A percentile compares a stretch with the other conserved stretches of the same genome.
phyloP scores from a whole-genome alignment of 257 asterid genomes.

The Nicotiana sylvestris region DNA sequence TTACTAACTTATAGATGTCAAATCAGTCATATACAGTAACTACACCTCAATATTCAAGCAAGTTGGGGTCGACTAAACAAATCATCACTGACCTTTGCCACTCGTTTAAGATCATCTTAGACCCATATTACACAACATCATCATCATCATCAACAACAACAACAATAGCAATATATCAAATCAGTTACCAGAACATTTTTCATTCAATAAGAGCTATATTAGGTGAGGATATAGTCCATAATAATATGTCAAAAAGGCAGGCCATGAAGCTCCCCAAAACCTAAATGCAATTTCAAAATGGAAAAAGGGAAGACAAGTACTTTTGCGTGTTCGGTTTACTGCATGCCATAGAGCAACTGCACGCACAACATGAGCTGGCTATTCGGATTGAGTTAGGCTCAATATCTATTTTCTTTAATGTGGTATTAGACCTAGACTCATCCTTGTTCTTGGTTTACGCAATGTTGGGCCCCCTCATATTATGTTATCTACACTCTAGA shows the following conservation, averaged over 20 bases:
- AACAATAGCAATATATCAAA: no score
- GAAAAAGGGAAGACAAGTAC: no score
- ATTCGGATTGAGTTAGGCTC: neutral
- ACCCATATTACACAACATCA: no score
- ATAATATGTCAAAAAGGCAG: neutral
- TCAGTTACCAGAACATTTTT: neutral
- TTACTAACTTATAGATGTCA: neutral
- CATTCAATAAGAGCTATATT: neutral
- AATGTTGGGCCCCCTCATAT: neutral
- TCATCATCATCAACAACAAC: no score
- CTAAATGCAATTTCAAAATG: no score
- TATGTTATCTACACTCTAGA: neutral
- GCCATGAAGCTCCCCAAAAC: neutral
- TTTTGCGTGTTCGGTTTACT: no score
- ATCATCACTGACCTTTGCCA: no score
- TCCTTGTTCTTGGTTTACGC: neutral
- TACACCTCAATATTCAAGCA: no score
- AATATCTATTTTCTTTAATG: neutral
- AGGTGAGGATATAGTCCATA: neutral
- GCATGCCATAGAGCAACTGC: no score
- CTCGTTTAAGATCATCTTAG: no score
- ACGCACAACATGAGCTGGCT: neutral
- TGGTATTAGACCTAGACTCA: neutral
- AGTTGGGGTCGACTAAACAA: no score
- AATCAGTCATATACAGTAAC: neutral